phyloP scores from a whole-genome alignment of 805 yeast genomes.

The Torulaspora quercuum region DNA sequence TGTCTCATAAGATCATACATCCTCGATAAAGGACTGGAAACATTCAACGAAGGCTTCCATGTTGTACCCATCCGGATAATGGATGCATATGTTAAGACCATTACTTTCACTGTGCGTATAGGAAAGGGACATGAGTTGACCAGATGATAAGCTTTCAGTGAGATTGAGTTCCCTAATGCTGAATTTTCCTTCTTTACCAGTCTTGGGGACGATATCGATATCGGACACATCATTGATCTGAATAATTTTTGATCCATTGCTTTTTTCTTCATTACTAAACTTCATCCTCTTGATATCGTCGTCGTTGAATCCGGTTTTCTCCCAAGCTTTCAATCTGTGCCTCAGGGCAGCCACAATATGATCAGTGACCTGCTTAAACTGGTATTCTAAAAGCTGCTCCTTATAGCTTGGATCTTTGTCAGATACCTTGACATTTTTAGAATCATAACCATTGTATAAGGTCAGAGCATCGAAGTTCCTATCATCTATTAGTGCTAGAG shows the following conservation, averaged over 20 bases:
- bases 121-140: conserved; percentile 30
- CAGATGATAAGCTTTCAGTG: conserved; percentile 23
- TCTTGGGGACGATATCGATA: conserved; percentile 7
- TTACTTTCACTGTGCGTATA: conserved; percentile 21
- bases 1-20: conserved; percentile 1
- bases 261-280: conserved; percentile 16
- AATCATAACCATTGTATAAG: conserved; percentile 23
- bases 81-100: conserved; percentile 31
- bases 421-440: conserved; percentile 15
- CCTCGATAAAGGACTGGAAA: conserved; percentile 30
- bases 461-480: conserved; percentile 14
- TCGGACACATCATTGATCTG: conserved; percentile 31
- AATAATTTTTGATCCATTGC: conserved; percentile 17
- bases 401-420: conserved; percentile 16
- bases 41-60: conserved; percentile 32
- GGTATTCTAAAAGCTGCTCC: conserved; percentile 26
- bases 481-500: conserved; percentile 26
- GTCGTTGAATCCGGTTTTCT: conserved; percentile 26
- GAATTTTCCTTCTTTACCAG: conserved; percentile 10
- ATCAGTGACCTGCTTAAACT: conserved; percentile 25
- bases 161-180: conserved; percentile 24
- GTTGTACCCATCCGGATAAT: conserved; percentile 27
- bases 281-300: conserved; percentile 33
- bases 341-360: conserved; percentile 20
- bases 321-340: conserved; percentile 24